Evolutionary conservation across 2,329 filamentous ascomycete genomes (phyloP).

Genomic region (Colletotrichum sansevieriae): DNA sequence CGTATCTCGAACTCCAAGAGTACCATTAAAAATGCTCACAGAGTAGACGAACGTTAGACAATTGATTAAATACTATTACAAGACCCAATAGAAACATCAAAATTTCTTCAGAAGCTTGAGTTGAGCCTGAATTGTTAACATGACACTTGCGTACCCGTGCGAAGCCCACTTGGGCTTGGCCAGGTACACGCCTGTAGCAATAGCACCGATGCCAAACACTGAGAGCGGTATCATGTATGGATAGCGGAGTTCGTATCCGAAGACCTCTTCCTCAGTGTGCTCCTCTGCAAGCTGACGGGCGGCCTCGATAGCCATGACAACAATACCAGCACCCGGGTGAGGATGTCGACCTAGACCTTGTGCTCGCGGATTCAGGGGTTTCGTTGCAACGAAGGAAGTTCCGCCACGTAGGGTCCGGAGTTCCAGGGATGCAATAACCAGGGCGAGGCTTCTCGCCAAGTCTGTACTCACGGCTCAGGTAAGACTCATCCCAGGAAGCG

Average conservation of each 20-base stretch:
- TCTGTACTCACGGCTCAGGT: slow-evolving; percentile 39
- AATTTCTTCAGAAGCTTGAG: neutral
- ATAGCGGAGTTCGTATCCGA: slow-evolving; percentile 44
- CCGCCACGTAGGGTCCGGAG: slow-evolving; percentile 37
- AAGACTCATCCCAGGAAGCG: slow-evolving; percentile 37
- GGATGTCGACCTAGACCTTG: slow-evolving; percentile 57
- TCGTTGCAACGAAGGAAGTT: slow-evolving; percentile 47
- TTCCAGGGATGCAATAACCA: slow-evolving; percentile 18
- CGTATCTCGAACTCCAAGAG: too few relatives aligned
- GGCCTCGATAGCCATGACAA: slow-evolving; percentile 48
- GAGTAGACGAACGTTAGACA: neutral
- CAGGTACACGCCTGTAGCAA: slow-evolving; percentile 7
- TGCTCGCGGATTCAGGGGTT: slow-evolving; percentile 62
- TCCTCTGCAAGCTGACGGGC: slow-evolving; percentile 39
- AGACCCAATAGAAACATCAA: neutral
- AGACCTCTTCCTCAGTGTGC: slow-evolving; percentile 28
- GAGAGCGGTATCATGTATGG: slow-evolving; percentile 40
- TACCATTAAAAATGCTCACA: neutral
- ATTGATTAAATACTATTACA: neutral
- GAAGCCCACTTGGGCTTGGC: slow-evolving; percentile 6
- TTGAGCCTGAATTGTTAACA: neutral
- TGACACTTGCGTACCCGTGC: neutral
- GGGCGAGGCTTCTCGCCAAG: slow-evolving; percentile 33
- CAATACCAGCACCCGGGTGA: slow-evolving; percentile 53
- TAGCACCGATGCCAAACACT: slow-evolving; percentile 6